Percentiles rank a stretch among this genome's conserved stretches.
phyloP scores from a whole-genome alignment of 2,329 filamentous ascomycete genomes.

The Ambrosiella xylebori region DNA sequence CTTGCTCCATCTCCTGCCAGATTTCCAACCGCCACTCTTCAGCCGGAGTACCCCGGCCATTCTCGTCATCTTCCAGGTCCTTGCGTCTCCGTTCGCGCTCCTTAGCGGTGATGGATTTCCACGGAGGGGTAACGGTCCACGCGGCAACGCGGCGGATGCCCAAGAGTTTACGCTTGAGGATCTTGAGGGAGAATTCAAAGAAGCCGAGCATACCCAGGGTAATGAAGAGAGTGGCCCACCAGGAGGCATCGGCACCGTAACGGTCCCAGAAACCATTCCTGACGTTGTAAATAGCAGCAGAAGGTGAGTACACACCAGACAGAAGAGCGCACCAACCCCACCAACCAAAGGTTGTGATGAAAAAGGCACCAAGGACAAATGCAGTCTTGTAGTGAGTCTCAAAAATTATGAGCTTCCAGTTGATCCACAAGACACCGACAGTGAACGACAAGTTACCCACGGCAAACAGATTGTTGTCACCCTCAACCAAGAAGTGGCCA shows the following conservation, averaged over 20 bases:
- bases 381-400: slow-evolving; percentile 62
- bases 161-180: slow-evolving; percentile 28
- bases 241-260: slow-evolving; percentile 51
- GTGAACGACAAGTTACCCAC: slow-evolving; percentile 58
- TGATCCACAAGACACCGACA: slow-evolving; percentile 53
- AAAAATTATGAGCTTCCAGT: slow-evolving; percentile 58
- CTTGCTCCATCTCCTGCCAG: slow-evolving; percentile 42
- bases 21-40: slow-evolving; percentile 34
- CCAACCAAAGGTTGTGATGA: slow-evolving; percentile 49
- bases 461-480: slow-evolving; percentile 55
- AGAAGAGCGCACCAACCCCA: slow-evolving; percentile 60
- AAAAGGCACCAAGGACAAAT: slow-evolving; percentile 41
- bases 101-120: slow-evolving; percentile 20
- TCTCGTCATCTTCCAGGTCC: slow-evolving; percentile 9
- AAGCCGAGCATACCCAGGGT: slow-evolving; percentile 41
- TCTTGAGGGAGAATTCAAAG: slow-evolving; percentile 46
- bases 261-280: slow-evolving; percentile 44
- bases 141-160: slow-evolving; percentile 16
- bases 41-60: slow-evolving; percentile 6
- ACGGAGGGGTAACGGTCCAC: slow-evolving; percentile 15
- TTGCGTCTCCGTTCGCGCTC: slow-evolving; percentile 8
- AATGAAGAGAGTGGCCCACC: slow-evolving; percentile 58
- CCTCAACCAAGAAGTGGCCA: slow-evolving; percentile 29
- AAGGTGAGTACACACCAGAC: slow-evolving; percentile 38
- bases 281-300: slow-evolving; percentile 46